Percentiles rank a stretch among this genome's conserved stretches.
Evolutionary conservation across 495 filamentous ascomycete species (phyloP).

Genomic region (Hypoxylon trugodes): DNA sequence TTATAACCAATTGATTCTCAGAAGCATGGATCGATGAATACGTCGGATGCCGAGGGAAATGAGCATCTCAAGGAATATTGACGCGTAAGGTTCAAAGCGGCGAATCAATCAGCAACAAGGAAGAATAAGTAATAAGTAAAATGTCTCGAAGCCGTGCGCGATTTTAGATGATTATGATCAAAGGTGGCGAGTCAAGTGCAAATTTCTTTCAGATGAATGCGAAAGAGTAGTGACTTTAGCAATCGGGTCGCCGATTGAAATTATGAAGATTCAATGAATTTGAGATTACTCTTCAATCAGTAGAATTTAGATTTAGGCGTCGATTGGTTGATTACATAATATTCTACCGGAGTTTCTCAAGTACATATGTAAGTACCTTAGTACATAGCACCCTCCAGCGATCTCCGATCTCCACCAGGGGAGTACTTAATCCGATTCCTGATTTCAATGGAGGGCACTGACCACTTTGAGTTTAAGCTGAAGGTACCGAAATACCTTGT

Average conservation of each 20-base stretch:
- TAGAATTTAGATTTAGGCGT: constrained; percentile 10
- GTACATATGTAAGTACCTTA: background rate
- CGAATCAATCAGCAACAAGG: constrained; percentile 1
- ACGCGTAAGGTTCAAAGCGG: constrained; percentile 24
- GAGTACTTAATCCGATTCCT: no score
- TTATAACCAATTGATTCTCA: constrained; percentile 10
- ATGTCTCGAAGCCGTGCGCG: background rate
- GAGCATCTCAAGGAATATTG: constrained; percentile 21
- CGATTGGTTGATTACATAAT: constrained; percentile 6
- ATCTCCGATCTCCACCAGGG: background rate
- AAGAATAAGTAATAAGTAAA: background rate
- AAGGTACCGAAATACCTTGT: no score
- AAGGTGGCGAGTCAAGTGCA: constrained; percentile 12
- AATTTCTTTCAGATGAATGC: constrained; percentile 18
- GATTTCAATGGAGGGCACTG: no score
- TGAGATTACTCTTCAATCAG: constrained; percentile 7
- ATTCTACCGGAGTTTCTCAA: background rate
- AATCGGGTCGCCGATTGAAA: background rate
- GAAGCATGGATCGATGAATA: constrained; percentile 1
- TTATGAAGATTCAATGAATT: constrained; percentile 8
- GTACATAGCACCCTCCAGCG: background rate
- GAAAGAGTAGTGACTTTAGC: constrained; percentile 13
- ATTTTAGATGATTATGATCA: constrained; percentile 8
- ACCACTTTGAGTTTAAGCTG: no score
- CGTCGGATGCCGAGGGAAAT: constrained; percentile 6